Evolutionary conservation across 257 asterid species (phyloP), one percentile per base, ranked within the genome.

Genomic region (Oldenlandia corymbosa): DNA sequence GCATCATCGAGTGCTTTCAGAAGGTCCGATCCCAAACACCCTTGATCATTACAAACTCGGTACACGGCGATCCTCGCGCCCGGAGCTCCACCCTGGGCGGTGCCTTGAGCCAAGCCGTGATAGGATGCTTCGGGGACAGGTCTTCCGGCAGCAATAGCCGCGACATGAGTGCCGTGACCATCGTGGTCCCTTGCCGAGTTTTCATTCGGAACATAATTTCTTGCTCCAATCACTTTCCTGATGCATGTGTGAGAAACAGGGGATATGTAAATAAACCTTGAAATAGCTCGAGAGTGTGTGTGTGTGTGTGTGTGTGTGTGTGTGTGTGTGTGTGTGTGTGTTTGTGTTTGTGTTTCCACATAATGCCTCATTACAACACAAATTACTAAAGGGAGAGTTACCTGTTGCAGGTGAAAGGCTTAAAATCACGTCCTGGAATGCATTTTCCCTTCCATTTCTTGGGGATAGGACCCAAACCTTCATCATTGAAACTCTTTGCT

Each of bases 91-190:
- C 39, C n/a, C n/a, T n/a, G n/a, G n/a, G n/a, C n/a, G n/a, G n/a
- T n/a, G n/a, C n/a, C n/a, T n/a, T n/a, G n/a, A n/a, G n/a, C n/a
- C n/a, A n/a, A n/a, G n/a, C n/a, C n/a, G 39, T 3, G 39, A 34
- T 86, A n/a, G 5, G 96, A 88, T 7, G 95, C 95, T 10, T 80
- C 91, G 0, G 78, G 24, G 5, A 91, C 90, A 0, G 78, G 75
- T 17, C 58, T 62, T 11, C 98, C 98, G 0, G 93, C 96, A 39
- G 95, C 96, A 1, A 94, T 88, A 8, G 95, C 84, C 9, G 98
- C 79, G 2, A 82, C 91, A n/a, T 91, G 98, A 0, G 95, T 91
- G 5, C 98, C 98, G 48, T 91, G 98, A 14, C 98, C 98, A 0
- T n/a, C 13, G 28, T 67, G 62, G 77, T 91, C 98, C 64, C 96